Conservation (phyloP, 345 rosid genomes). For the Salix purpurea region DNA sequence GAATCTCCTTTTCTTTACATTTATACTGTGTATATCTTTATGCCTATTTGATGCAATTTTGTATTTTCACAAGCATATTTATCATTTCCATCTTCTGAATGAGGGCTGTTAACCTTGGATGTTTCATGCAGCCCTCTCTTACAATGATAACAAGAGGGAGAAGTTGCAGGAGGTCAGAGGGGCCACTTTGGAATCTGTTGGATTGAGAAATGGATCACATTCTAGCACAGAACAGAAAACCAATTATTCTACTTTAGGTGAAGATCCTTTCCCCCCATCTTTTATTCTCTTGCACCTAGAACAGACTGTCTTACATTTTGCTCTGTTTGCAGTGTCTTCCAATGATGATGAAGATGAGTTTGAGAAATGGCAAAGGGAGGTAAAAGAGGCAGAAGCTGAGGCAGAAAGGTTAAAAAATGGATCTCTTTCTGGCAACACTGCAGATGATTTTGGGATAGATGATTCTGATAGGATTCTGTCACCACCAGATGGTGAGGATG, state of each 20-base stretch:
- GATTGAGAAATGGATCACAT: conserved; percentile 17
- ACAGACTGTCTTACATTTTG: conserved; percentile 20
- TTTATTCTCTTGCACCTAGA: not conserved
- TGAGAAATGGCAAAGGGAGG: conserved; percentile 87
- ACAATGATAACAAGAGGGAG: conserved; percentile 2
- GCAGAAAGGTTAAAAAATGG: conserved; percentile 50
- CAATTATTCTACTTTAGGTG: conserved; percentile 14
- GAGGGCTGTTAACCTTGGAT: conserved; percentile 6
- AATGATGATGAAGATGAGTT: conserved; percentile 58
- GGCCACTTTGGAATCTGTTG: conserved; percentile 12
- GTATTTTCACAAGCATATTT: not conserved
- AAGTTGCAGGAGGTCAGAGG: conserved; percentile 9
- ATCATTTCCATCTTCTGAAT: not conserved
- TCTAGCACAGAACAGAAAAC: conserved; percentile 20
- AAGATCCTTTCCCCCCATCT: not conserved
- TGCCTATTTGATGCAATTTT: not conserved
- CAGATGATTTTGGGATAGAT: conserved; percentile 26
- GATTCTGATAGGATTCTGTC: conserved; percentile 39
- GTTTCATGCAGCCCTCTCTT: conserved; percentile 18
- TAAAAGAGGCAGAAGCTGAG: conserved; percentile 63
- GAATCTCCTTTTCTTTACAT: not conserved
- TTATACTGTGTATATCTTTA: not conserved
- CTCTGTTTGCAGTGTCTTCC: conserved; percentile 41
- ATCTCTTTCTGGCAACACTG: conserved; percentile 32
- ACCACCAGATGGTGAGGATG: conserved; percentile 88